Conservation (phyloP, 805 yeast genomes). For the Starmera caribaea region DNA sequence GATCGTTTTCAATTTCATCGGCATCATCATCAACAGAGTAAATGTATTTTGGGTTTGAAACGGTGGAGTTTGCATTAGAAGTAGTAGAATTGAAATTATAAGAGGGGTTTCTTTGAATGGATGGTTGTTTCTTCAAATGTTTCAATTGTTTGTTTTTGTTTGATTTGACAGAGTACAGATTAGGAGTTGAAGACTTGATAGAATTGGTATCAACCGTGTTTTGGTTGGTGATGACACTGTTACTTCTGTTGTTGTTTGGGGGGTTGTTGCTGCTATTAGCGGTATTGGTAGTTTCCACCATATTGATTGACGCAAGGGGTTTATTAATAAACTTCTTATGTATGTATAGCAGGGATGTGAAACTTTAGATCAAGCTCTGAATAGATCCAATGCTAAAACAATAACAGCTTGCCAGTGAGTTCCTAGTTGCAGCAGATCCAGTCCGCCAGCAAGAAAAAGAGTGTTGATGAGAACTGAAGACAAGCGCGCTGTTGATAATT, state of each 20-base stretch:
- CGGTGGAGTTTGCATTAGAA: conserved; percentile 8
- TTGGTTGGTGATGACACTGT: background rate
- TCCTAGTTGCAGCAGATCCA: too few relatives aligned
- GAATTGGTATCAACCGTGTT: background rate
- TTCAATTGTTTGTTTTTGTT: conserved; percentile 1
- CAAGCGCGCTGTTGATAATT: too few relatives aligned
- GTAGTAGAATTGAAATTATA: conserved; percentile 4
- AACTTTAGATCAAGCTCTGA: too few relatives aligned
- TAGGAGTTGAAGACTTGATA: too few relatives aligned
- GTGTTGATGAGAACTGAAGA: too few relatives aligned
- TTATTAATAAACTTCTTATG: background rate
- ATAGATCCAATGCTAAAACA: too few relatives aligned
- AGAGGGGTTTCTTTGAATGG: conserved; percentile 12
- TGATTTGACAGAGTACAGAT: background rate
- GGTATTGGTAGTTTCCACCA: too few relatives aligned
- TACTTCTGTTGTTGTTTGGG: background rate
- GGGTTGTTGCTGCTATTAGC: background rate
- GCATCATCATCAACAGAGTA: conserved; percentile 81
- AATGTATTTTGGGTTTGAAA: conserved; percentile 23
- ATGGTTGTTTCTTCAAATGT: conserved; percentile 14
- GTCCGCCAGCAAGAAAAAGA: too few relatives aligned
- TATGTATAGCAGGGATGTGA: background rate
- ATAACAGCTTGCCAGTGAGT: too few relatives aligned
- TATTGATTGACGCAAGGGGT: too few relatives aligned
- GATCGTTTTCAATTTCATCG: conserved; percentile 55